Percentiles rank a stretch among this genome's conserved stretches.
phyloP scores from a whole-genome alignment of 2,329 filamentous ascomycete genomes.

The Stachybotrys chlorohalonatus region DNA sequence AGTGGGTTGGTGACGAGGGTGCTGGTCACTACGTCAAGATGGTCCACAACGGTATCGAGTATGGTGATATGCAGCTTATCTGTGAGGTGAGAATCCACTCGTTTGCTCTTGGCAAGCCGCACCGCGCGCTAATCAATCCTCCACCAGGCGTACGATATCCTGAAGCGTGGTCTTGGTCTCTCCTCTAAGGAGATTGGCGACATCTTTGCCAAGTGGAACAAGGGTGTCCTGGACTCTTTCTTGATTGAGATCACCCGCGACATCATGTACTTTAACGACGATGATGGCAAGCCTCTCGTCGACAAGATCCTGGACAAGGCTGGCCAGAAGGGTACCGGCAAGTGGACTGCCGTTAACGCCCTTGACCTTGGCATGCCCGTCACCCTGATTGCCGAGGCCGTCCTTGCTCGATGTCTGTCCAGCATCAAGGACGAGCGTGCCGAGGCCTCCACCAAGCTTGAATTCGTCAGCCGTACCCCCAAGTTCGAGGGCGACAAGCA shows the following conservation, averaged over 20 bases:
- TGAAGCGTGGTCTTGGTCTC: constrained; percentile 94
- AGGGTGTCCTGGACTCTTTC: constrained; percentile 96
- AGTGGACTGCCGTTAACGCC: constrained; percentile 99
- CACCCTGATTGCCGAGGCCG: constrained; percentile 93
- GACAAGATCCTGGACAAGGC: constrained; percentile 99
- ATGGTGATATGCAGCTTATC: constrained; percentile 99
- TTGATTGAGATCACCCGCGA: constrained; percentile 98
- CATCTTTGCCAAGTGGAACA: constrained; percentile 94
- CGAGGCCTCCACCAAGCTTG: constrained; percentile 69
- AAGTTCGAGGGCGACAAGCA: constrained; percentile 82
- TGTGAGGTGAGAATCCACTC: constrained; percentile 63
- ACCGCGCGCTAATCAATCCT: constrained; percentile 9
- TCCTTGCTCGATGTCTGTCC: constrained; percentile 89
- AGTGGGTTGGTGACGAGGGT: constrained; percentile 99
- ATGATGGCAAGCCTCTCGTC: constrained; percentile 80
- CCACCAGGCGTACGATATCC: constrained; percentile 89
- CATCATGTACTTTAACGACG: constrained; percentile 97
- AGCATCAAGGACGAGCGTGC: constrained; percentile 89
- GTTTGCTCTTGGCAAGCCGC: neutral
- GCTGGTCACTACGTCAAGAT: constrained; percentile 99
- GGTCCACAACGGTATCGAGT: constrained; percentile 99
- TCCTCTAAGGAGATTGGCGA: constrained; percentile 92
- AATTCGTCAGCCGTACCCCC: constrained; percentile 64
- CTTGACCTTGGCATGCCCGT: constrained; percentile 98
- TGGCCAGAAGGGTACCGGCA: constrained; percentile 98